phyloP scores from a whole-genome alignment of 148 eudicot species.

The Oxyria digyna region DNA sequence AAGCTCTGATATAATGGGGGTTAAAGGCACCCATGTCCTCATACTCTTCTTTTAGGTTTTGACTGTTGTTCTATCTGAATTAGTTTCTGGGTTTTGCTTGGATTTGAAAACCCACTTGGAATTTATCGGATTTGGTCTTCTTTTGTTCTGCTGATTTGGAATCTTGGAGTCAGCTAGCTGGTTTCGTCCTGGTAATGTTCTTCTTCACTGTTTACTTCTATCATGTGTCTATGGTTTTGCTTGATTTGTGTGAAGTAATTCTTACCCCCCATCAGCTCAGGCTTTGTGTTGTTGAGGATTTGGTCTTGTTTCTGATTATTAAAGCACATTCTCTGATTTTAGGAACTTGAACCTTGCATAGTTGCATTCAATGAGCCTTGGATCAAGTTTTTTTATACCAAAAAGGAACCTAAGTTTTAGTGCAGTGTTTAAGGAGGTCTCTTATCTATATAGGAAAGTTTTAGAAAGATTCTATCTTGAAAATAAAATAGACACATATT shows the following conservation, averaged over 20 bases:
- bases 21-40: not conserved
- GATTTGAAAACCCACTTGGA: not conserved
- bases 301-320: not conserved
- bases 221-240: not conserved
- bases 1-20: not conserved
- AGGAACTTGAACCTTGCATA: not conserved
- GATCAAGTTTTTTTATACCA: not conserved
- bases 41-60: not conserved
- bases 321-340: not conserved
- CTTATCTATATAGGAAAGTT: not conserved
- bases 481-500: not conserved
- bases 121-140: not conserved
- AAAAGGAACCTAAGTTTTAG: not conserved
- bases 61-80: not conserved
- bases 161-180: not conserved
- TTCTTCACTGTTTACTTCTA: not conserved
- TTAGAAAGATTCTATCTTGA: not conserved
- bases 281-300: not conserved
- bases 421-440: not conserved
- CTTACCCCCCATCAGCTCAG: not conserved
- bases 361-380: not conserved
- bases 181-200: constrained; percentile 6
- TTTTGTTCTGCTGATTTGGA: not conserved
- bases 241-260: not conserved
- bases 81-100: not conserved